Conservation (phyloP, 371 early-diverging fungal genomes). For the Mortierella sp. region DNA sequence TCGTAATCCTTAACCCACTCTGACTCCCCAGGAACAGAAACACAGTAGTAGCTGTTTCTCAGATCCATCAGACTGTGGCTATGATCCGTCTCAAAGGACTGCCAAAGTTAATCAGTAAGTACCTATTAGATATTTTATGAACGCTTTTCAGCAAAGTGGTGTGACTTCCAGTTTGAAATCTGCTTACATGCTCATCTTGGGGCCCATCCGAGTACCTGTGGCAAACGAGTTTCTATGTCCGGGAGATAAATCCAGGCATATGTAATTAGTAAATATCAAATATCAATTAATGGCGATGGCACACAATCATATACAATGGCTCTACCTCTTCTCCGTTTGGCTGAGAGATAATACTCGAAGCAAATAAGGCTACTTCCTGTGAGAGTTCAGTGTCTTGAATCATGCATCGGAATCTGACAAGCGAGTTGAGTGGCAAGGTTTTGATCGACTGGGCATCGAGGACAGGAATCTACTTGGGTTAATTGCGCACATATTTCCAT, state of each 20-base stretch:
- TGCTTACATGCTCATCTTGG: conserved; percentile 20
- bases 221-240: conserved; percentile 34
- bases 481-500: not conserved
- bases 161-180: not conserved
- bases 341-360: conserved; percentile 18
- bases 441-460: conserved; percentile 60
- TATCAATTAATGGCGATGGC: not conserved
- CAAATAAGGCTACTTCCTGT: conserved; percentile 69
- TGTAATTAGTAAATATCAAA: not conserved
- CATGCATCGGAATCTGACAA: conserved; percentile 78
- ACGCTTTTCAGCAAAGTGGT: not conserved
- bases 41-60: conserved; percentile 64
- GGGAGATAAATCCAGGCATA: not conserved
- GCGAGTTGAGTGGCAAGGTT: conserved; percentile 59
- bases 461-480: conserved; percentile 62
- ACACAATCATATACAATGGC: not conserved
- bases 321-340: conserved; percentile 52
- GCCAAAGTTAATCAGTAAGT: too few species aligned
- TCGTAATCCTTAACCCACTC: conserved; percentile 60
- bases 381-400: conserved; percentile 76
- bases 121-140: too few species aligned
- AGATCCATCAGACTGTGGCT: conserved; percentile 40
- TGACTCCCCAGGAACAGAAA: conserved; percentile 74
- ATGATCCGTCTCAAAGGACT: conserved; percentile 13
- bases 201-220: conserved; percentile 56